phyloP scores from a whole-genome alignment of 2,329 filamentous ascomycete species.

The Albifimbria verrucaria region DNA sequence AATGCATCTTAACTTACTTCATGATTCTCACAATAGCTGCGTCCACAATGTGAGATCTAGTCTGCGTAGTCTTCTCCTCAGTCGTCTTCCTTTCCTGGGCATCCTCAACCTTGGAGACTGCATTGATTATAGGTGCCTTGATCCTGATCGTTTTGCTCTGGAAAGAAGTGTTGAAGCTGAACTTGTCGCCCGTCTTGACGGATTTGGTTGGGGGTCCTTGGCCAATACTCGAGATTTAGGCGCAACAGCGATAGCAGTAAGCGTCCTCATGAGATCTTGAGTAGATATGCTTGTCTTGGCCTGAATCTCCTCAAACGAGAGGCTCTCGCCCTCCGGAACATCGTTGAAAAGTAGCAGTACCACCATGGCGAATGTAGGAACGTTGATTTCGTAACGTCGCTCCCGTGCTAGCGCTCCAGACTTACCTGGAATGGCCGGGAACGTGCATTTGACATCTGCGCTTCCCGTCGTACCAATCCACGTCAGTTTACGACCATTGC shows the following conservation, averaged over 20 bases:
- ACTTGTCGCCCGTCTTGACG: conserved; percentile 72
- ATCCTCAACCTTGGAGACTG: conserved; percentile 81
- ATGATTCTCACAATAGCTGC: conserved; percentile 78
- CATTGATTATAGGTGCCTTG: conserved; percentile 81
- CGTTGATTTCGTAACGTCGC: conserved; percentile 83
- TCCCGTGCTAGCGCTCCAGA: conserved; percentile 58
- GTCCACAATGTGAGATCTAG: conserved; percentile 67
- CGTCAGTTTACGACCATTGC: conserved; percentile 82
- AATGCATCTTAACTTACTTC: conserved; percentile 68
- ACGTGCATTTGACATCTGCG: conserved; percentile 78
- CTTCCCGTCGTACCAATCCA: conserved; percentile 74
- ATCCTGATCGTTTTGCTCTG: conserved; percentile 80
- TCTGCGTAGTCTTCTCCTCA: conserved; percentile 72
- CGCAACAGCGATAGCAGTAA: conserved; percentile 79
- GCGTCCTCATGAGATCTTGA: conserved; percentile 69
- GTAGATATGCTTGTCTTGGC: conserved; percentile 74
- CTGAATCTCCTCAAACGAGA: conserved; percentile 75
- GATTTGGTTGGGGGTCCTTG: conserved; percentile 80
- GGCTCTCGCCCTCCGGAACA: conserved; percentile 46
- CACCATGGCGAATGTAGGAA: conserved; percentile 89
- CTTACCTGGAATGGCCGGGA: conserved; percentile 71
- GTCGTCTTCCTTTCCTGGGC: conserved; percentile 66
- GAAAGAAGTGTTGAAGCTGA: conserved; percentile 80
- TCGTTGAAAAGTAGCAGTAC: conserved; percentile 89
- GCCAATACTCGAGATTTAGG: conserved; percentile 77